A percentile compares a stretch with the other conserved stretches of the same genome.
These are phyloP conservation scores for Plasmodium gonderi DNA, from an alignment of 169 alveolate genomes.

Conservation along the genomic window DNA sequence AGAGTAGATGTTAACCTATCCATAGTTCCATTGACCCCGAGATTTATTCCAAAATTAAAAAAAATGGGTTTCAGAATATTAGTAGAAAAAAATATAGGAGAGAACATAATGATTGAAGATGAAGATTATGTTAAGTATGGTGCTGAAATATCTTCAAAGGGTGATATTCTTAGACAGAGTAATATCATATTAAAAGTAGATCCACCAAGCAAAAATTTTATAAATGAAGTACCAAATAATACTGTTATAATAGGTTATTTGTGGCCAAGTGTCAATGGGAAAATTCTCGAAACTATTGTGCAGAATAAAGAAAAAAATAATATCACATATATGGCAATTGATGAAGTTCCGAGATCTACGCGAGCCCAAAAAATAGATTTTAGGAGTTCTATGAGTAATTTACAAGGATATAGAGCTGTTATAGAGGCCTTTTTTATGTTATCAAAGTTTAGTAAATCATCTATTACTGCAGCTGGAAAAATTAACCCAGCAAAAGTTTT, in stretches of 20 bases:
- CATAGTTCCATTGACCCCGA: slow-evolving; percentile 89
- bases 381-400: slow-evolving; percentile 91
- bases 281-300: slow-evolving; percentile 71
- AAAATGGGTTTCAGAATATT: slow-evolving; percentile 87
- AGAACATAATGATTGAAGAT: slow-evolving; percentile 84
- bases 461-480: slow-evolving; percentile 95
- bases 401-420: slow-evolving; percentile 96
- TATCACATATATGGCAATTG: slow-evolving; percentile 90
- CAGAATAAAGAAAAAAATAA: slow-evolving; percentile 77
- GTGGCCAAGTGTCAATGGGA: slow-evolving; percentile 86
- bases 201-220: slow-evolving; percentile 82
- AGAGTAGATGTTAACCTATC: slow-evolving; percentile 7
- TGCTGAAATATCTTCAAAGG: slow-evolving; percentile 80
- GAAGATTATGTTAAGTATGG: slow-evolving; percentile 77
- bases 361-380: slow-evolving; percentile 94
- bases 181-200: slow-evolving; percentile 87
- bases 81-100: slow-evolving; percentile 90
- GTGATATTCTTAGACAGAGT: slow-evolving; percentile 78
- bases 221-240: slow-evolving; percentile 82
- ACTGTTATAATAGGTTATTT: slow-evolving; percentile 84
- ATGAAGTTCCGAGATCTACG: slow-evolving; percentile 93
- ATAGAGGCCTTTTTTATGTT: slow-evolving; percentile 92
- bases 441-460: slow-evolving; percentile 90
- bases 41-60: slow-evolving; percentile 84
- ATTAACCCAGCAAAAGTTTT: slow-evolving; percentile 94